phyloP scores from a whole-genome alignment of 78 protist genomes.

The Mastigamoeba balamuthi region DNA sequence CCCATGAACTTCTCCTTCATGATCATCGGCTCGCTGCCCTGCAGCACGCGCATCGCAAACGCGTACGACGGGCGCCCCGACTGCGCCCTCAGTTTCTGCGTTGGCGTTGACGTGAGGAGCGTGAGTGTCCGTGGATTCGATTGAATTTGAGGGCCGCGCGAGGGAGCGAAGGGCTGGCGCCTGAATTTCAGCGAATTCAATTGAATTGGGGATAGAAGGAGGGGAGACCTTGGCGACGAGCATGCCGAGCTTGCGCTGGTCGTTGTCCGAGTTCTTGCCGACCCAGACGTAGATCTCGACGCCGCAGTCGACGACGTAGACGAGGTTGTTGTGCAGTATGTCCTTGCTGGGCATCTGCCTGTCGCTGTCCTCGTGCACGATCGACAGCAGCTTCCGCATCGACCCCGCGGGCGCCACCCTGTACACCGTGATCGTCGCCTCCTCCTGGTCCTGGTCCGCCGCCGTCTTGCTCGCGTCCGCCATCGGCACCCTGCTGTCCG shows the following conservation, averaged over 20 bases:
- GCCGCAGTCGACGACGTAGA: constrained; percentile 35
- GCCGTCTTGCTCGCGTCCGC: too few species aligned
- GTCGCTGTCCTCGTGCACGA: constrained; percentile 36
- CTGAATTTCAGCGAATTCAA: constrained; percentile 2
- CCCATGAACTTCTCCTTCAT: constrained; percentile 50
- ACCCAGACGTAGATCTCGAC: constrained; percentile 45
- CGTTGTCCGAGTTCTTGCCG: constrained; percentile 37
- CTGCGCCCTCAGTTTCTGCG: not conserved
- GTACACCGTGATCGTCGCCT: too few species aligned
- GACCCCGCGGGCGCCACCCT: too few species aligned
- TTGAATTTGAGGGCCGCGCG: not conserved
- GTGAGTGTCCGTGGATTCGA: not conserved
- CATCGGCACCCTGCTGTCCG: too few species aligned
- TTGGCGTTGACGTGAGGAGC: not conserved
- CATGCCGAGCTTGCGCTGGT: constrained; percentile 36
- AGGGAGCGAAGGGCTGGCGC: not conserved
- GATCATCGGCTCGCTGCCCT: constrained; percentile 43
- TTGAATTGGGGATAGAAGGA: constrained; percentile 5
- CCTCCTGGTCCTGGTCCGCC: too few species aligned
- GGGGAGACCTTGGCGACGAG: constrained; percentile 20
- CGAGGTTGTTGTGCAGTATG: constrained; percentile 20
- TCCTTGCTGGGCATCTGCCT: constrained; percentile 31
- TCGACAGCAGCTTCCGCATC: too few species aligned
- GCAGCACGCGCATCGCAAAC: too few species aligned
- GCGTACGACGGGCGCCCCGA: constrained; percentile 1